Conservation (phyloP, 2,329 filamentous ascomycete genomes). For the Penicillium sp. region DNA sequence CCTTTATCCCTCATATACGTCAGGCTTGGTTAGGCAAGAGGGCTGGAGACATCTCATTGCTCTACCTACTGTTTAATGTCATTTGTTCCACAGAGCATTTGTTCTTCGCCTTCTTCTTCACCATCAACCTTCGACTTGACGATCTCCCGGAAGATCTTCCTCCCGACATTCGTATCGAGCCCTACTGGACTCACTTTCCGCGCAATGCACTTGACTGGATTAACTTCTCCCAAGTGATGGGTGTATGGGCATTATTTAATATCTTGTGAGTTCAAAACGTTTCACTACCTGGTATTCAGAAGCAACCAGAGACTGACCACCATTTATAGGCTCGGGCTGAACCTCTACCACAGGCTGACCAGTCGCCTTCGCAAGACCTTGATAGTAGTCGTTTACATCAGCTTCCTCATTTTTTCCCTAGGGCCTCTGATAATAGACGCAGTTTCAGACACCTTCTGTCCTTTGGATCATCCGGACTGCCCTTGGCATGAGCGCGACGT, state of each 20-base stretch:
- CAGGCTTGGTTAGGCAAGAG: neutral
- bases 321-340: neutral
- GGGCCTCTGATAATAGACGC: neutral
- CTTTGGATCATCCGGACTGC: neutral
- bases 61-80: neutral
- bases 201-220: neutral
- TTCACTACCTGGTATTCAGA: neutral
- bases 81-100: neutral
- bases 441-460: neutral
- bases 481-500: neutral
- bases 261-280: neutral
- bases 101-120: neutral
- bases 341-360: neutral
- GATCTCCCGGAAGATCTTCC: neutral
- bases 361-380: neutral
- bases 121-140: neutral
- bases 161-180: neutral
- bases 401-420: neutral
- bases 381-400: neutral
- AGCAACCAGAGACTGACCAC: neutral
- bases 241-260: neutral
- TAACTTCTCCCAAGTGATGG: neutral
- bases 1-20: neutral
- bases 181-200: neutral
- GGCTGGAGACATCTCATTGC: neutral